These are phyloP conservation scores for Kodamaea alishanica DNA, from an alignment of 1,139 yeast genomes.

Conservation along the genomic window DNA sequence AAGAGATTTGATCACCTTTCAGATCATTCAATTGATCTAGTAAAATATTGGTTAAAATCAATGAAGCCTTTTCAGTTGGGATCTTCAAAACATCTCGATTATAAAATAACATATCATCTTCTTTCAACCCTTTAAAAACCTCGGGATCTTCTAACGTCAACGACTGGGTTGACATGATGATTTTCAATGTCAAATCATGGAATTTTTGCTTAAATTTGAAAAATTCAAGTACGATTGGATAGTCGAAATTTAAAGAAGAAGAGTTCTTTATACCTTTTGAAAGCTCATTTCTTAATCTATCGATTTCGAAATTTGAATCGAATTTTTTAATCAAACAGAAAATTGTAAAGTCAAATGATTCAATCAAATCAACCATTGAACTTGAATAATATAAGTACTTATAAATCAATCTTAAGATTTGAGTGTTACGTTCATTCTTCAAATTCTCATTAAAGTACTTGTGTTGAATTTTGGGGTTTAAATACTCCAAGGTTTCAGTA, in stretches of 20 bases:
- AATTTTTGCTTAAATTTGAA: constrained; percentile 70
- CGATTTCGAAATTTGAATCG: constrained; percentile 21
- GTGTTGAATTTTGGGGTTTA: constrained; percentile 37
- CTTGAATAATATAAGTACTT: constrained; percentile 50
- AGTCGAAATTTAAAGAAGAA: constrained; percentile 42
- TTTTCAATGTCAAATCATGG: constrained; percentile 58
- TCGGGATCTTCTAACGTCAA: constrained; percentile 72
- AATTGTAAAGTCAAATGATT: constrained; percentile 61
- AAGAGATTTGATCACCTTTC: constrained; percentile 43
- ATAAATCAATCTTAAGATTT: constrained; percentile 50
- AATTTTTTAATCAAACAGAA: constrained; percentile 40
- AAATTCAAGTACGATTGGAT: constrained; percentile 69
- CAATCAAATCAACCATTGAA: constrained; percentile 50
- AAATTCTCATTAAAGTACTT: constrained; percentile 31
- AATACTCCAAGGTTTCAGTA: constrained; percentile 37
- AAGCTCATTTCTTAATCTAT: constrained; percentile 10
- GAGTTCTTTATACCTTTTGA: constrained; percentile 5
- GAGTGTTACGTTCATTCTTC: constrained; percentile 50
- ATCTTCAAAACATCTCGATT: constrained; percentile 36
- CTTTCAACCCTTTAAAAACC: constrained; percentile 59
- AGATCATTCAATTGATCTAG: constrained; percentile 40
- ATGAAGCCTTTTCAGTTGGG: constrained; percentile 52
- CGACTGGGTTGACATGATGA: constrained; percentile 67
- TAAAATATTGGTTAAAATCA: constrained; percentile 43
- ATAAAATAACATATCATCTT: constrained; percentile 49